Evolutionary conservation across 106 monocot genomes (phyloP).

Genomic region (Phalaenopsis equestris): DNA sequence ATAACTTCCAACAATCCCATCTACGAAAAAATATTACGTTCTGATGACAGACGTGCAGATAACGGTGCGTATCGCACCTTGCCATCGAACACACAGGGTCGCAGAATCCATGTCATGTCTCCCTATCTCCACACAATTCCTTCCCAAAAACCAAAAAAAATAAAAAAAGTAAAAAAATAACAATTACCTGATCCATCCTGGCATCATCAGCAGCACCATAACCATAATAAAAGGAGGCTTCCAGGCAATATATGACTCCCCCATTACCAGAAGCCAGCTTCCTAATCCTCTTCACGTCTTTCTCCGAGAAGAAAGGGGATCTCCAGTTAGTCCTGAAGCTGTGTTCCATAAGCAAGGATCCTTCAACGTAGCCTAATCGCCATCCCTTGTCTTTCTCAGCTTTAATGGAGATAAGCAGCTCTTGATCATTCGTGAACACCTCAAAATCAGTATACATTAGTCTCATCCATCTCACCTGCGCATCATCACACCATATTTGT

Average conservation of each 20-base stretch:
- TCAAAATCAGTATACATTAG: slow-evolving; percentile 29
- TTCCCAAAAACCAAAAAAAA: too few relatives aligned
- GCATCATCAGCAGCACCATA: not conserved
- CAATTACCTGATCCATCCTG: slow-evolving; percentile 11
- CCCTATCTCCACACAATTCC: too few relatives aligned
- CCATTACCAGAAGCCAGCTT: not conserved
- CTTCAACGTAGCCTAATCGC: slow-evolving; percentile 34
- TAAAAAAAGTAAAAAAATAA: not conserved
- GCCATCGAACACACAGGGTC: too few relatives aligned
- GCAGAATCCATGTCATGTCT: too few relatives aligned
- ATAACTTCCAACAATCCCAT: too few relatives aligned
- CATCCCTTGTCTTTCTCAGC: not conserved
- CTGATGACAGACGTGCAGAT: too few relatives aligned
- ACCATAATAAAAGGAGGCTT: slow-evolving; percentile 12
- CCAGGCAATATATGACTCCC: slow-evolving; percentile 24
- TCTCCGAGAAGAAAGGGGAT: slow-evolving; percentile 26
- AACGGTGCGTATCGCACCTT: too few relatives aligned
- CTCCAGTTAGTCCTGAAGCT: slow-evolving; percentile 24
- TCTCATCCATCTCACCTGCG: slow-evolving; percentile 34
- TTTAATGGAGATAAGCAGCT: slow-evolving; percentile 15
- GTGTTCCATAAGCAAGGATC: slow-evolving; percentile 21
- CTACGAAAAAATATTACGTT: too few relatives aligned
- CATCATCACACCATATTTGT: too few relatives aligned
- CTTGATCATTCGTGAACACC: slow-evolving; percentile 29
- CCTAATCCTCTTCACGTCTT: slow-evolving; percentile 11